Base-by-base conservation (phyloP, 2,329 filamentous ascomycete species). In the Fusarium luffae region DNA sequence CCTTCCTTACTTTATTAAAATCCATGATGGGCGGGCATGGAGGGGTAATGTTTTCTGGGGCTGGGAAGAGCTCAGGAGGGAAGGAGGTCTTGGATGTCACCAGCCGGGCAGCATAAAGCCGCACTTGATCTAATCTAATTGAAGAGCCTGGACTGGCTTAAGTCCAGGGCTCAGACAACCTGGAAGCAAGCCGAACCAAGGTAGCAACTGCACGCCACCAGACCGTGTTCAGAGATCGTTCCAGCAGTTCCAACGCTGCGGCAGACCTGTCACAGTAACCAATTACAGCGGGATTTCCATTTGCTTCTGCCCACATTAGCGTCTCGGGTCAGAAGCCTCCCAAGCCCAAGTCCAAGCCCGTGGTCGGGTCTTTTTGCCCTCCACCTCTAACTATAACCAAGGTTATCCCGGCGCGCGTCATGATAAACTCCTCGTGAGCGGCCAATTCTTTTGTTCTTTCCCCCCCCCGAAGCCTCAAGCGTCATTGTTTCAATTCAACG, bases 321-420 rank as follows among this genome's bases (percentile, higher is more conserved):
- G 71, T 63, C 71, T 73, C 68, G 57, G 65, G 59, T 58, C 62
- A 67, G 55, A 61, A 64, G 69, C 58, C 47, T 59, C 47, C 62
- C 47, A 70, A 59, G 52, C 52, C 66, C 56, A 51, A 57, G 30
- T 59, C 52, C 60, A 65, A 64, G 54, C 62, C 62, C 52, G 49
- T 51, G 46, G 55, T 65, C 52, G 48, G 57, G 57, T 61, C 56
- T 64, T 71, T 71, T 71, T 54, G 47, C 67, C 51, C 49, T 58
- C 54, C 54, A 54, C 46, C 54, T 59, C 54, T 56, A 37, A 37
- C 32, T 37, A 72, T 55, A 71, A 40, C 71, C 71, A 73, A 73
- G 70, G 72, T 71, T 71, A 72, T 70, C 70, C 72, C 70, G 56
- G 72, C 63, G 72, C 70, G 68, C 73, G 73, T 75, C 73, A 75